A percentile compares a stretch with the other conserved stretches of the same genome.
Evolutionary conservation across 2,329 filamentous ascomycete species (phyloP).

Genomic region (Periconia sp.): DNA sequence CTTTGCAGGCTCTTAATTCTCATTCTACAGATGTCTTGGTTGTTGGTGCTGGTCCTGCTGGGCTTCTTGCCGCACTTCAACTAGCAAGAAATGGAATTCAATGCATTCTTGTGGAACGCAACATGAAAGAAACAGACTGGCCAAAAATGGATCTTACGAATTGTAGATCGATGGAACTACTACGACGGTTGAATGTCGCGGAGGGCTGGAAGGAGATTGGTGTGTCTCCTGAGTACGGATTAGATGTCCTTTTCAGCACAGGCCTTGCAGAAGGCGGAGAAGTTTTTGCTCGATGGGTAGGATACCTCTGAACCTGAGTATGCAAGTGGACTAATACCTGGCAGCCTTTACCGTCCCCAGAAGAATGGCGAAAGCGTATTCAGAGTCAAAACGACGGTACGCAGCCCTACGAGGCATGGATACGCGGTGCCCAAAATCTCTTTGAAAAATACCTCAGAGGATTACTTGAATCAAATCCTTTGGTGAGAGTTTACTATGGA

Average conservation of each 20-base stretch:
- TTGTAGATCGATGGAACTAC: slow-evolving; percentile 44
- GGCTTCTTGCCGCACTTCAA: slow-evolving; percentile 26
- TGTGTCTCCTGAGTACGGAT: slow-evolving; percentile 12
- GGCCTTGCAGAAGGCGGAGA: slow-evolving; percentile 14
- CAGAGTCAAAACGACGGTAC: slow-evolving; percentile 39
- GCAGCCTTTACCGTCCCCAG: slow-evolving; percentile 9
- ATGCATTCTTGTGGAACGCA: slow-evolving; percentile 31
- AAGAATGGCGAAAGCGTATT: slow-evolving; percentile 24
- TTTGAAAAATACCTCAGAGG: slow-evolving; percentile 7
- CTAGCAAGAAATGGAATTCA: slow-evolving; percentile 22
- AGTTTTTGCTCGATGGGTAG: slow-evolving; percentile 18
- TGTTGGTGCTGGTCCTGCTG: slow-evolving; percentile 34
- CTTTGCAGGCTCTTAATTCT: no score
- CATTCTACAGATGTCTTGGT: no score
- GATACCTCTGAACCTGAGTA: background rate
- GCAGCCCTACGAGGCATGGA: slow-evolving; percentile 19
- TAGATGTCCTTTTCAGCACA: slow-evolving; percentile 20
- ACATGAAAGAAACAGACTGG: slow-evolving; percentile 39
- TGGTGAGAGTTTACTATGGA: slow-evolving; percentile 30
- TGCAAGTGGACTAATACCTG: background rate
- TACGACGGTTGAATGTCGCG: slow-evolving; percentile 34
- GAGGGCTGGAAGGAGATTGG: slow-evolving; percentile 24
- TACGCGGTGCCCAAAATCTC: slow-evolving; percentile 5
- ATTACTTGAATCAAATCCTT: background rate
- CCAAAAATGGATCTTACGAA: slow-evolving; percentile 51